Evolutionary conservation across 2,329 filamentous ascomycete genomes (phyloP), one percentile per base, ranked within the genome.

Genomic region (Colletotrichum salicis): DNA sequence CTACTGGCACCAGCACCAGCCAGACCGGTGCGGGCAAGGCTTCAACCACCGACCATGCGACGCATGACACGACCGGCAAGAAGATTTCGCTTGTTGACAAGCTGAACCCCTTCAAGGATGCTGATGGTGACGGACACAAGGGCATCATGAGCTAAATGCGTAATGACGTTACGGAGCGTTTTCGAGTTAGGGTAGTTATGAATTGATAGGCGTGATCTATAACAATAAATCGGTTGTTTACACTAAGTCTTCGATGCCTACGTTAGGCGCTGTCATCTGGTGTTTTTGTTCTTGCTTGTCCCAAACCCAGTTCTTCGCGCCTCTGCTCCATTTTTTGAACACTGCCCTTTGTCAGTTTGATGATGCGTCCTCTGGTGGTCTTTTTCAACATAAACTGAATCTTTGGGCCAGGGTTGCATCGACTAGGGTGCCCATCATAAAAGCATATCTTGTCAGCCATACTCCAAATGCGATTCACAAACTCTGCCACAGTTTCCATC

Each of bases 61-160:
- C 27, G 1, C 33, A 56, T 1, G 67, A 72, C 15, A 6, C 70
- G 1, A 51, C 48, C 3, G 70, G 68, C 19, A 72, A 70, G 51
- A 75, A 76, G 65, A 22, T 64, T 1, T 76, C 75, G 0, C 15
- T 77, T 7, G 68, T 71, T n/a, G 76, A 77, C 41, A 75, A 73
- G 67, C 2, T 77, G 13, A 76, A 77, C 69, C 76, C 76, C 0
- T 73, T 75, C 61, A 75, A 75, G 69, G 75, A 77, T 24, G 70
- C 76, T 1, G 76, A 77, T 64, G 72, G 75, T 1, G 76, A 77
- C 27, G 76, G 76, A 0, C 75, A 77, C 71, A 76, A 73, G 64
- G 76, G 76, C 2, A 72, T 77, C 2, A 70, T 77, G 63, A 62
- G 63, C 24, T 77, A 67, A 58, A 67, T 19, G 41, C 41, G n/a